Evolutionary conservation across 768 basidiomycete species (phyloP).

Genomic region (Tremella mesenterica): DNA sequence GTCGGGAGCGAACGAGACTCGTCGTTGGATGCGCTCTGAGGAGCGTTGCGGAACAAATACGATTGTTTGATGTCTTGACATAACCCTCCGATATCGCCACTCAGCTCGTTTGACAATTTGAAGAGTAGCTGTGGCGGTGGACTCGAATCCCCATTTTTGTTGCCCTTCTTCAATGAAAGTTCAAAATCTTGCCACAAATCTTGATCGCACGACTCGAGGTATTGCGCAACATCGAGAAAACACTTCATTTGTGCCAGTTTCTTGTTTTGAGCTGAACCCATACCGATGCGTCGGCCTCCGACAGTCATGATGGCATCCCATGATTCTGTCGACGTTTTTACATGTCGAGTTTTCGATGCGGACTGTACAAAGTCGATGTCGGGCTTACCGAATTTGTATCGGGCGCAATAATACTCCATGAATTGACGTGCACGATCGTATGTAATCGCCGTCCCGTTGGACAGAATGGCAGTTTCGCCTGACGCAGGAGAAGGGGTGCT

Average conservation of each 20-base stretch:
- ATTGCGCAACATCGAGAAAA: conserved; percentile 78
- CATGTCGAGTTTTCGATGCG: conserved; percentile 7
- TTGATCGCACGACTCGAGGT: conserved; percentile 75
- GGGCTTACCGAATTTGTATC: conserved; percentile 64
- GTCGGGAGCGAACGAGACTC: conserved; percentile 15
- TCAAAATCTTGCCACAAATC: conserved; percentile 68
- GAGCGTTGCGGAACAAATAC: conserved; percentile 55
- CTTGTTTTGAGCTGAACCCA: conserved; percentile 62
- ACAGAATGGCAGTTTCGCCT: conserved; percentile 47
- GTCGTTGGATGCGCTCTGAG: conserved; percentile 5
- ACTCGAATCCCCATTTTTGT: conserved; percentile 52
- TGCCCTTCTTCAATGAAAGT: conserved; percentile 51
- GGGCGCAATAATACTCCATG: conserved; percentile 89
- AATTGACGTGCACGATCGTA: conserved; percentile 73
- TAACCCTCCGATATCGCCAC: conserved; percentile 63
- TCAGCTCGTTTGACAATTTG: conserved; percentile 56
- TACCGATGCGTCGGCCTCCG: conserved; percentile 68
- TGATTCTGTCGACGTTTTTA: conserved; percentile 6
- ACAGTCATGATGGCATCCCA: conserved; percentile 46
- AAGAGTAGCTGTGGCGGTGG: conserved; percentile 63
- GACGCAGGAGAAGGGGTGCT: neutral
- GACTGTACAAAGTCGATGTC: conserved; percentile 55
- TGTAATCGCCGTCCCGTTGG: conserved; percentile 57
- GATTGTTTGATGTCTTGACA: conserved; percentile 59
- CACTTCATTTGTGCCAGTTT: conserved; percentile 63